phyloP scores from a whole-genome alignment of 1,284 basidiomycete genomes.

The Schizophyllum amplum region DNA sequence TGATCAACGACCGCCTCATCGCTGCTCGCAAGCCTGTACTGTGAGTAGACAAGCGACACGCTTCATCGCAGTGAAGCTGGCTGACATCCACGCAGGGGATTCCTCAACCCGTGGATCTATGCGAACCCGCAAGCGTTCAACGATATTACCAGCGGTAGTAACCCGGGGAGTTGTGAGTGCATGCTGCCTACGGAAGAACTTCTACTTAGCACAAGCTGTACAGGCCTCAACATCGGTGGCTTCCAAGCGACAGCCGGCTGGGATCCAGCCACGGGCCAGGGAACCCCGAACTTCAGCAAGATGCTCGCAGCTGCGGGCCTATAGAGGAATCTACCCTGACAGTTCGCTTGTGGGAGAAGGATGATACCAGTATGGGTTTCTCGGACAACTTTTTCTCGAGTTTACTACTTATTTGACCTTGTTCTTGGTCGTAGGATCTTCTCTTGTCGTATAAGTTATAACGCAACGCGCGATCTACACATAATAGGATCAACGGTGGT shows the following conservation, averaged over 20 bases:
- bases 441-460: too few species aligned
- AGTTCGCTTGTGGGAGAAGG: too few species aligned
- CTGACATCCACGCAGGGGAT: background rate
- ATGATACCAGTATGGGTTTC: too few species aligned
- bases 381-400: too few species aligned
- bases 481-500: too few species aligned
- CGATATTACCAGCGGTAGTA: slow-evolving; percentile 4
- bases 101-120: slow-evolving; percentile 11
- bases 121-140: slow-evolving; percentile 6
- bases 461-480: too few species aligned
- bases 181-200: background rate
- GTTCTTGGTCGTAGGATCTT: too few species aligned
- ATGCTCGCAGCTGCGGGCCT: background rate
- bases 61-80: background rate
- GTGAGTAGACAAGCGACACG: background rate
- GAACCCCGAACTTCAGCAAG: slow-evolving; percentile 9
- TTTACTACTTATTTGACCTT: too few species aligned
- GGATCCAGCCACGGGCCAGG: slow-evolving; percentile 13
- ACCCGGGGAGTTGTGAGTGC: background rate
- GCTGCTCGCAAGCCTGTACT: slow-evolving; percentile 4
- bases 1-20: slow-evolving; percentile 9
- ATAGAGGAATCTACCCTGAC: background rate
- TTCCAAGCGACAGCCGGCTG: slow-evolving; percentile 8
- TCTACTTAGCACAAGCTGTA: background rate
- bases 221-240: slow-evolving; percentile 3